These are phyloP conservation scores for Wickerhamomyces tratensis DNA, from an alignment of 805 yeast species.

Conservation along the genomic window DNA sequence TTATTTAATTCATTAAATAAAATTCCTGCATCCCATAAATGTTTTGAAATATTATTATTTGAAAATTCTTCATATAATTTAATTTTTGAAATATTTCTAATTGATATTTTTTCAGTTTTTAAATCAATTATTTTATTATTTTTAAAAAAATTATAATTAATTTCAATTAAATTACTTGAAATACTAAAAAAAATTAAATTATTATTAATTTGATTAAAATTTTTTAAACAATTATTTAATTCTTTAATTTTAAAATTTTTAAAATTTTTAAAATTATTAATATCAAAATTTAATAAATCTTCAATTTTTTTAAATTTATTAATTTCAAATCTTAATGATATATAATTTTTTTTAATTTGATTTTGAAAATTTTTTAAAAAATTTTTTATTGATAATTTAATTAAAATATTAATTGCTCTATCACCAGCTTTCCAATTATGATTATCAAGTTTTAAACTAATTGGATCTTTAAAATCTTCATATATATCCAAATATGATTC, in stretches of 20 bases:
- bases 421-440: conserved; percentile 12
- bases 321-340: conserved; percentile 7
- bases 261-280: not conserved
- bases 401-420: conserved; percentile 9
- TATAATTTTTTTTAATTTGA: not conserved
- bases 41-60: conserved; percentile 30
- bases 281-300: conserved; percentile 8
- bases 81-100: conserved; percentile 5
- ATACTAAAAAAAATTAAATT: conserved; percentile 7
- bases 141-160: too few relatives aligned
- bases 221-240: conserved; percentile 3
- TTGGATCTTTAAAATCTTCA: too few relatives aligned
- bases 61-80: conserved; percentile 26
- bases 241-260: conserved; percentile 5
- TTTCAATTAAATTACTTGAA: conserved; percentile 7
- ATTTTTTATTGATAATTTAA: conserved; percentile 1
- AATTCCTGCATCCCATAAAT: conserved; percentile 33
- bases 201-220: not conserved
- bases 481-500: not conserved
- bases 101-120: conserved; percentile 11
- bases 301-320: not conserved
- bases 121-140: conserved; percentile 1
- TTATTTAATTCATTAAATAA: conserved; percentile 7
- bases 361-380: not conserved
- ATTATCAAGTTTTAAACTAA: not conserved